Conservation (phyloP, 1,284 basidiomycete species). For the Leccinum pallidistipes region DNA sequence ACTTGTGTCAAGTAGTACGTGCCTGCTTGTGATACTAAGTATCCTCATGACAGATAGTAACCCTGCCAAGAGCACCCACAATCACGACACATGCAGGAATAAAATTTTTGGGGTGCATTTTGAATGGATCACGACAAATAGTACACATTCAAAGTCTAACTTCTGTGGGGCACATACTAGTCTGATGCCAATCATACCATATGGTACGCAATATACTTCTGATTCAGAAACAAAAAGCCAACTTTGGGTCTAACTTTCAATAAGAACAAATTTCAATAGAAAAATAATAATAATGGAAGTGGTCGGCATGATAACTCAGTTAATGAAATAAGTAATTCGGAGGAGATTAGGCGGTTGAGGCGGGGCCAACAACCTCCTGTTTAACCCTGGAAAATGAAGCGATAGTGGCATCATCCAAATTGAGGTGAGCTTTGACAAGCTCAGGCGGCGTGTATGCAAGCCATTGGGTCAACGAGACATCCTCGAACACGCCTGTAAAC, state of each 20-base stretch:
- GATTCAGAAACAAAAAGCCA: neutral
- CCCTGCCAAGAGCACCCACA: neutral
- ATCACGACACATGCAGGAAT: neutral
- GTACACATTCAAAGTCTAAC: neutral
- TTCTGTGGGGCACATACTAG: neutral
- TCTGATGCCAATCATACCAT: neutral
- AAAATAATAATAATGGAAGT: conserved; percentile 18
- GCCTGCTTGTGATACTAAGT: no score
- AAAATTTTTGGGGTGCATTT: neutral
- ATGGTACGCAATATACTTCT: neutral
- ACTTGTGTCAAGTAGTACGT: no score
- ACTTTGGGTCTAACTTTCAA: neutral
- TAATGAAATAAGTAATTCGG: neutral
- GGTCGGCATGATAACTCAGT: neutral
- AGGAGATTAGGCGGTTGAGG: neutral
- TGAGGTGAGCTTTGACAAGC: conserved; percentile 55
- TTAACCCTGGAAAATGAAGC: conserved; percentile 38
- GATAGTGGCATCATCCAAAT: conserved; percentile 45
- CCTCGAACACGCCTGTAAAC: conserved; percentile 38
- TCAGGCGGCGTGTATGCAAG: conserved; percentile 53
- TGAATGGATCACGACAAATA: neutral
- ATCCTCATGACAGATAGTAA: neutral
- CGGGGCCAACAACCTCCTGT: conserved; percentile 33
- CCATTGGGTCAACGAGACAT: conserved; percentile 52
- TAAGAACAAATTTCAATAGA: neutral